Base-by-base conservation (phyloP, 768 basidiomycete species). In the Calocybe cyanea region DNA sequence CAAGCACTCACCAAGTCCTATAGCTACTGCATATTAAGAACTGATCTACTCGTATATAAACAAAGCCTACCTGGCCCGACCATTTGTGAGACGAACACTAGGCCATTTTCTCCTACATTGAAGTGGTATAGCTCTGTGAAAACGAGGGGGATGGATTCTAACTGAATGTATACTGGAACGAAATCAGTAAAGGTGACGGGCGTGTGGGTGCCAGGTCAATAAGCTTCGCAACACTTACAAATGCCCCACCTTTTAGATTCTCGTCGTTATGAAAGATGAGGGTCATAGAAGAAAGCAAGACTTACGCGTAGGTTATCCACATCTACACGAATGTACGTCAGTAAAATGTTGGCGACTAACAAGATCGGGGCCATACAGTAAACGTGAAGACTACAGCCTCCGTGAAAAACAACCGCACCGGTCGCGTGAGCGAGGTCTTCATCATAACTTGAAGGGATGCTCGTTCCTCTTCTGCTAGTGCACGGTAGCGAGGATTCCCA, bases 251-350 rank as follows among this genome's bases (percentile, higher is more conserved):
- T 28, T 28, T 11, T 11, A 28, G 4, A 2, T 17, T 31, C 25
- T 2, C 3, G 14, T 30, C 5, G 17, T 9, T 30, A 15, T 23
- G 21, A 3, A 13, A 6, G 19, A 31, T 25, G 40, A 41, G 28
- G 28, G 10, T 4, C 18, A 11, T 13, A 28, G 8, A 14, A 21
- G 15, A 18, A 6, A n/a, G n/a, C 11, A 40, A 17, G 21, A 30
- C 24, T 4, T 41, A 41, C 40, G 40, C 40, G 18, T 41, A 41
- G 17, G 40, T 41, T 28, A 41, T 41, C 40, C 40, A 41, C 18
- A 41, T 31, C 40, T 41, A 30, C 8, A 41, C 8, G 30, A 30
- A n/a, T 7, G 20, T 30, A 15, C 3, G 2, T 17, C 9, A 11
- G 25, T 25, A 23, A 25, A 15, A 17, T 40, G n/a, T 21, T 15